Base-by-base conservation (phyloP, 2,329 filamentous ascomycete genomes). In the Trichoderma gracile region DNA sequence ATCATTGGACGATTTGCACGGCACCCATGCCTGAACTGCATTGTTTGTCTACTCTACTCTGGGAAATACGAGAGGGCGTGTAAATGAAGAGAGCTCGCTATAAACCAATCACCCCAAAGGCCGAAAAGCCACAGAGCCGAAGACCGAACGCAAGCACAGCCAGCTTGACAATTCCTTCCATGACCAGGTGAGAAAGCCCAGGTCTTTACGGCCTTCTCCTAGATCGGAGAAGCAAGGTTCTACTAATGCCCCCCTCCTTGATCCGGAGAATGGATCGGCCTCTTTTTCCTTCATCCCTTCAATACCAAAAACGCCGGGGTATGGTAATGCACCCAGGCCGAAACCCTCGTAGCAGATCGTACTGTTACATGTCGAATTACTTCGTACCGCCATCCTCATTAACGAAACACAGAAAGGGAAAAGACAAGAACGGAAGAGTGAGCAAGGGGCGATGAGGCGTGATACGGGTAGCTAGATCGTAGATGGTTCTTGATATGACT, bases 261-360 rank as follows among this genome's bases (percentile, higher is more conserved):
- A 54, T 17, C 14, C 25, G 25, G 17, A 9, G 15, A 53, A 17
- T 14, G 19, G 12, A 33, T 23, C 25, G 19, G 8, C 17, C n/a
- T 33, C 57, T 45, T 54, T 45, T 54, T 38, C 10, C 33, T 38
- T 38, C 40, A 47, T 43, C 55, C 49, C 43, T 25, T 67, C 57
- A 59, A 65, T 59, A 53, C 50, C 66, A 27, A 58, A 40, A 67
- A 67, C 60, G 66, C 66, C 66, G 52, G 60, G 64, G 64, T 67
- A 66, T 64, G 58, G 21, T 25, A 64, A 64, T 54, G 12, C 56
- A 30, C 56, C 27, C 49, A 45, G 61, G 47, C 53, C 54, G 47
- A 62, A 38, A 38, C 53, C 54, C 56, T 63, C 58, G 38, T 62
- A 46, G 42, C 50, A 62, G 40, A 55, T 27, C 58, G 46, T 64